Percentiles rank a stretch among this genome's conserved stretches.
Conservation (phyloP, 2,329 filamentous ascomycete species). For the Talaromyces sp. region DNA sequence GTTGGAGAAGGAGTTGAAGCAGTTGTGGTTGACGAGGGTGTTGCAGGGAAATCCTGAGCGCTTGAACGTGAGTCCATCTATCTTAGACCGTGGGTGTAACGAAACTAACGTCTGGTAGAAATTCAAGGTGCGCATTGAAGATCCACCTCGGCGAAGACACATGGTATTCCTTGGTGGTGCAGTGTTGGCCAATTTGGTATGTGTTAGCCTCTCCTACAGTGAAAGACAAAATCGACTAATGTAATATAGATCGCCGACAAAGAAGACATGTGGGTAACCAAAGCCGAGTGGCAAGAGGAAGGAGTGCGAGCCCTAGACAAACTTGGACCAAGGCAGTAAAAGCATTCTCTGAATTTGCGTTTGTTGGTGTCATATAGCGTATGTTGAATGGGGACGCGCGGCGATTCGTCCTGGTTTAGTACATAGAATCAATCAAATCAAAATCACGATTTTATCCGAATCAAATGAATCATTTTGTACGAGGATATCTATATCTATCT, state of each 20-base stretch:
- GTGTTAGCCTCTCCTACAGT: constrained; percentile 24
- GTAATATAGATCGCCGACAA: constrained; percentile 79
- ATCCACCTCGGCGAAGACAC: constrained; percentile 89
- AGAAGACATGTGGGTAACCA: constrained; percentile 98
- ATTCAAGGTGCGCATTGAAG: constrained; percentile 99
- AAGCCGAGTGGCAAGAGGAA: constrained; percentile 95
- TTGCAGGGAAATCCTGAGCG: constrained; percentile 88
- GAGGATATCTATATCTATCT: not conserved
- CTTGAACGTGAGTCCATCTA: constrained; percentile 56
- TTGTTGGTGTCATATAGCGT: constrained; percentile 16
- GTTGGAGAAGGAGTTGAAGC: constrained; percentile 97
- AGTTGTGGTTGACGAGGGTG: constrained; percentile 92
- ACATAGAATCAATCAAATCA: constrained; percentile 17
- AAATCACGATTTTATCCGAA: constrained; percentile 2
- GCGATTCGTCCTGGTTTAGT: constrained; percentile 5
- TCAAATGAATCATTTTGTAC: not conserved
- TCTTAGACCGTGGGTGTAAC: constrained; percentile 8
- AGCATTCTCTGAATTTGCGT: not conserved
- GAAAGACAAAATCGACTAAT: not conserved
- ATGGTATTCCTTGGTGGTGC: constrained; percentile 99
- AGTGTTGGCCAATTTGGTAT: constrained; percentile 86
- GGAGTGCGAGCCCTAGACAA: constrained; percentile 82
- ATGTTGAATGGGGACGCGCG: constrained; percentile 6
- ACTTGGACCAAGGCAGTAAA: constrained; percentile 72
- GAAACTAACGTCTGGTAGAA: constrained; percentile 52